Evolutionary conservation across 2,329 filamentous ascomycete genomes (phyloP).

Genomic region (Epichloe elymi): DNA sequence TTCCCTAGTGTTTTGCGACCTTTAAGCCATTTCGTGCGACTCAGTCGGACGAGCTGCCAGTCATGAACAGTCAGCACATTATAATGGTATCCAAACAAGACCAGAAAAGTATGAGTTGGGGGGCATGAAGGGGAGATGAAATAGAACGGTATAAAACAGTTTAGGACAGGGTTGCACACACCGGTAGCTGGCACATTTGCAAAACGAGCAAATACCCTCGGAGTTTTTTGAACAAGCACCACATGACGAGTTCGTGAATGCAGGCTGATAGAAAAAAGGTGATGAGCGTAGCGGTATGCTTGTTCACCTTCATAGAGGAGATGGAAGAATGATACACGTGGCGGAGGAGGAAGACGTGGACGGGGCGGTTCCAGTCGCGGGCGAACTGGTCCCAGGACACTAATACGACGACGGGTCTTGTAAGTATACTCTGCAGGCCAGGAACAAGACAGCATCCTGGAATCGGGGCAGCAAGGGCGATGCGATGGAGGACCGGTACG

Average conservation of each 20-base stretch:
- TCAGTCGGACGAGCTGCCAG: constrained; percentile 45
- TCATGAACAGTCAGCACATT: background rate
- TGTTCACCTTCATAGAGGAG: constrained; percentile 56
- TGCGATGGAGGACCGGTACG: constrained; percentile 4
- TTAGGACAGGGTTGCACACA: constrained; percentile 16
- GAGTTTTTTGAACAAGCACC: constrained; percentile 66
- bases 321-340: constrained; percentile 73
- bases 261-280: constrained; percentile 62
- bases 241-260: constrained; percentile 68
- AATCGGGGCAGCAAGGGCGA: no score
- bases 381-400: constrained; percentile 65
- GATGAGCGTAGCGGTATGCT: constrained; percentile 58
- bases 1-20: constrained; percentile 54
- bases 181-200: constrained; percentile 62
- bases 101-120: background rate
- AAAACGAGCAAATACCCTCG: constrained; percentile 59
- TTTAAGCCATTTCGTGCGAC: constrained; percentile 52
- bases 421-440: no score
- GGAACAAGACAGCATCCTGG: no score
- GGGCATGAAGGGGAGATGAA: background rate
- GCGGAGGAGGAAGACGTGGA: constrained; percentile 63
- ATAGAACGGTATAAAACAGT: background rate
- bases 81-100: background rate
- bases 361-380: constrained; percentile 65
- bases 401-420: constrained; percentile 7